Evolutionary conservation across 345 rosid genomes (phyloP).

Genomic region (Lumnitzera racemosa): DNA sequence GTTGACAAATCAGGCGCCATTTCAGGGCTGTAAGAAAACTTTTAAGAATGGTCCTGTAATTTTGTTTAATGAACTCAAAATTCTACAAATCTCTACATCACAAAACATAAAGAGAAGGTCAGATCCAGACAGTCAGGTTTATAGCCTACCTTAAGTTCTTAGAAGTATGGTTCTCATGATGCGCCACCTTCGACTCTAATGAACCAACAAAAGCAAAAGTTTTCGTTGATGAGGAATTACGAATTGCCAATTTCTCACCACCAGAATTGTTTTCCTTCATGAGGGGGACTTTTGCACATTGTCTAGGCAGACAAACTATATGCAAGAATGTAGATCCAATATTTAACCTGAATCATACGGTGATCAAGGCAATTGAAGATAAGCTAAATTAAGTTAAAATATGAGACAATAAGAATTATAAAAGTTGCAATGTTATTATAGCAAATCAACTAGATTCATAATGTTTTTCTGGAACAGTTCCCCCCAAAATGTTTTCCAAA

Average conservation of each 20-base stretch:
- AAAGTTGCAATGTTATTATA: too few relatives aligned
- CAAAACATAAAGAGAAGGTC: background rate
- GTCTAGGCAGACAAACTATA: too few relatives aligned
- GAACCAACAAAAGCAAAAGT: conserved; percentile 26
- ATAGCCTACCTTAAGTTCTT: conserved; percentile 17
- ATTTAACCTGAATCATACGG: too few relatives aligned
- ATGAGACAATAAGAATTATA: too few relatives aligned
- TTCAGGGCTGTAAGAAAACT: conserved; percentile 26
- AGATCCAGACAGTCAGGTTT: conserved; percentile 21
- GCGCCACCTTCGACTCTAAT: conserved; percentile 17
- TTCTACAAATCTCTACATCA: conserved; percentile 5
- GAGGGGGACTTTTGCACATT: too few relatives aligned
- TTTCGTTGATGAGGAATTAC: conserved; percentile 12
- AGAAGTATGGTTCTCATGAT: conserved; percentile 18
- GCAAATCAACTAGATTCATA: too few relatives aligned
- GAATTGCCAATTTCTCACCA: conserved; percentile 24
- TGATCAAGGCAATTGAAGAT: too few relatives aligned
- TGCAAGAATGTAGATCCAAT: too few relatives aligned
- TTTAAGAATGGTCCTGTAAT: conserved; percentile 3
- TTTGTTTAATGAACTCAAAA: background rate
- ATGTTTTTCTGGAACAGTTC: too few relatives aligned
- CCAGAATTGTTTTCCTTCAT: too few relatives aligned
- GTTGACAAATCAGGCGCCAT: conserved; percentile 19
- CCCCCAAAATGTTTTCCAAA: too few relatives aligned
- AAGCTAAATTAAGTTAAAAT: too few relatives aligned